Conservation (phyloP, 2,329 filamentous ascomycete genomes). For the Zymoseptoria tritici region DNA sequence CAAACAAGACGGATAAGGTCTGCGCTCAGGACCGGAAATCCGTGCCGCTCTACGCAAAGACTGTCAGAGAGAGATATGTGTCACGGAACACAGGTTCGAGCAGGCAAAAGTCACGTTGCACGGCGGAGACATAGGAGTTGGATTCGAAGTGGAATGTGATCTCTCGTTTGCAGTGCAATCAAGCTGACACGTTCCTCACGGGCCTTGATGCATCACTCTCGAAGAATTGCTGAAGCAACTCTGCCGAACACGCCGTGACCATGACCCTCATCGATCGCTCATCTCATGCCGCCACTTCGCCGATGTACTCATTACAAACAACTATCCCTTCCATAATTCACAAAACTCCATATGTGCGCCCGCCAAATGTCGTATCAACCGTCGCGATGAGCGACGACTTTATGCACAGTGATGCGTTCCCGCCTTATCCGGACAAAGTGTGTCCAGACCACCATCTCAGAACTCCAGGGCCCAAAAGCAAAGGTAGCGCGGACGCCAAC, state of each 20-base stretch:
- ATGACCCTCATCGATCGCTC: neutral
- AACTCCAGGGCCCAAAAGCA: neutral
- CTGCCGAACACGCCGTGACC: neutral
- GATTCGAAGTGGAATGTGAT: neutral
- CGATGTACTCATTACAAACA: neutral
- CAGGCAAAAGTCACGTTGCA: too few species aligned
- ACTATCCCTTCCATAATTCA: neutral
- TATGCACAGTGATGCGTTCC: neutral
- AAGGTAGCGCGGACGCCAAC: neutral
- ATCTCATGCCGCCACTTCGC: neutral
- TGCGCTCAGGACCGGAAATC: too few species aligned
- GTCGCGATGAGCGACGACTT: neutral
- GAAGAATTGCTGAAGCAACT: neutral
- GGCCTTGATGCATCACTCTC: neutral
- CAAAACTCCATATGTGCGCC: neutral
- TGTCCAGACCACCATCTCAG: neutral
- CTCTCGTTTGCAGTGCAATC: neutral
- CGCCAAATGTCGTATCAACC: neutral
- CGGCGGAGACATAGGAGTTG: too few species aligned
- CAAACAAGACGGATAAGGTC: too few species aligned
- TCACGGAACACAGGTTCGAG: too few species aligned
- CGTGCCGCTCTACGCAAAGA: too few species aligned
- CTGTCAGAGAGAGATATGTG: too few species aligned
- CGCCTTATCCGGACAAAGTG: neutral
- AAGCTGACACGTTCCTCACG: neutral